Evolutionary conservation across 495 filamentous ascomycete genomes (phyloP), one percentile per base, ranked within the genome.

Genomic region (Aspergillus mulundensis): DNA sequence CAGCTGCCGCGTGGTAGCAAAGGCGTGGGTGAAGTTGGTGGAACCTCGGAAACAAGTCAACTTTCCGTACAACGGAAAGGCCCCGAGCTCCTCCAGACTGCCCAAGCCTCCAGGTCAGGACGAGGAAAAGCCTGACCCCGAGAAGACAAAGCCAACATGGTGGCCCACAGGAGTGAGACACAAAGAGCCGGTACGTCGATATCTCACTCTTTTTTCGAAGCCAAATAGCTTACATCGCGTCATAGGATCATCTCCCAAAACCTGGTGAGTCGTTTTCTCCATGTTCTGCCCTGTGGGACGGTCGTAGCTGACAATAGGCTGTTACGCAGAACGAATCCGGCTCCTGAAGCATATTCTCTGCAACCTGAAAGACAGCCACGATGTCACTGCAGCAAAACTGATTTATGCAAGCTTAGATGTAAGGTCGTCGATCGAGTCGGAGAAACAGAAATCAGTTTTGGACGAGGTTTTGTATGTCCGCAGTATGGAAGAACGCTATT

Each of bases 231-330:
- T n/a, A n/a, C n/a, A n/a, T n/a, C n/a, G n/a, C n/a, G n/a, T n/a
- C n/a, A n/a, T n/a, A n/a, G n/a, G 89, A 95, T 62, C 90, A 95
- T 67, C 69, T 91, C 20, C 76, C 77, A 51, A 94, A 87, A 66
- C 73, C 75, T 58, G 84, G 89, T 91, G 71, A 68, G 78, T 20
- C 3, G 40, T 16, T 16, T 14, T 40, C 28, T 28, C 50, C 3
- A 36, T 4, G 28, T 24, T 7, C 4, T 3, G 28, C 6, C 12
- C 3, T 24, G 6, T n/a, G 4, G 8, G 16, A 12, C 30, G 42
- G 11, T 21, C 14, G 3, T 43, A 28, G 23, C 43, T 67, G 25
- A 60, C 45, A 16, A 44, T 59, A n/a, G 36, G 12, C 7, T 15
- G 2, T 34, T 4, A 40, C 25, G 3, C 14, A 89, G 85, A 87